Conservation (phyloP, 1,284 basidiomycete species). For the Coniferiporia weirii region DNA sequence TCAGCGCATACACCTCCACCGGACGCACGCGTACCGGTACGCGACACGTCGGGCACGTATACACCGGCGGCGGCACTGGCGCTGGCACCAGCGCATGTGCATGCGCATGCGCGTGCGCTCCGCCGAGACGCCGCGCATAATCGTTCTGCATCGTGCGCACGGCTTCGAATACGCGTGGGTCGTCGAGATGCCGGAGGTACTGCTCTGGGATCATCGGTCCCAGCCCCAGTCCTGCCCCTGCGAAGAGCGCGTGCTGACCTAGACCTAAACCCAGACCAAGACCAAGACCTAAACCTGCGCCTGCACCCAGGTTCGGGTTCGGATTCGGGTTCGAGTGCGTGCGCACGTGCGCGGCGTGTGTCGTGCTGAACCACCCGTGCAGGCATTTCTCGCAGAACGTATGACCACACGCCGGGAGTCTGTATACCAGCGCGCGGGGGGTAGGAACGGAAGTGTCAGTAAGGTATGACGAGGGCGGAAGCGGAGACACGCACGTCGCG, state of each 20-base stretch:
- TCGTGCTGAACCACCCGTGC: constrained; percentile 59
- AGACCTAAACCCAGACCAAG: too few relatives aligned
- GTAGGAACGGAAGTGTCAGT: neutral
- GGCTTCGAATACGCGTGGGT: constrained; percentile 17
- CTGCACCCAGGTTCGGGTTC: too few relatives aligned
- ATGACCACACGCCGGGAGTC: constrained; percentile 63
- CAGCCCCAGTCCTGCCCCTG: constrained; percentile 17
- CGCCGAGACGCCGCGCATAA: too few relatives aligned
- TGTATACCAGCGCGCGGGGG: constrained; percentile 27
- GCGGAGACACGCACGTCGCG: constrained; percentile 6
- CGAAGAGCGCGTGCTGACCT: constrained; percentile 29
- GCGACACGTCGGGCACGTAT: constrained; percentile 65
- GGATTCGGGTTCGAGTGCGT: constrained; percentile 34
- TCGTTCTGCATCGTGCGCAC: constrained; percentile 1
- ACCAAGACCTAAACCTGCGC: too few relatives aligned
- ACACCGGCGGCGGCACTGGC: constrained; percentile 33
- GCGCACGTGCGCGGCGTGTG: constrained; percentile 42
- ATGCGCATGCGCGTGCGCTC: too few relatives aligned
- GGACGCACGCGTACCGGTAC: constrained; percentile 43
- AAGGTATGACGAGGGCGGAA: neutral
- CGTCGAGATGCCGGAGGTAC: constrained; percentile 15
- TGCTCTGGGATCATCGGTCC: constrained; percentile 20
- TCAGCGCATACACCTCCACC: constrained; percentile 54
- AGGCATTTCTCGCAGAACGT: constrained; percentile 62
- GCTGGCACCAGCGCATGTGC: too few relatives aligned